Evolutionary conservation across 208 protist species (phyloP).

Genomic region (Leishmania braziliensis): DNA sequence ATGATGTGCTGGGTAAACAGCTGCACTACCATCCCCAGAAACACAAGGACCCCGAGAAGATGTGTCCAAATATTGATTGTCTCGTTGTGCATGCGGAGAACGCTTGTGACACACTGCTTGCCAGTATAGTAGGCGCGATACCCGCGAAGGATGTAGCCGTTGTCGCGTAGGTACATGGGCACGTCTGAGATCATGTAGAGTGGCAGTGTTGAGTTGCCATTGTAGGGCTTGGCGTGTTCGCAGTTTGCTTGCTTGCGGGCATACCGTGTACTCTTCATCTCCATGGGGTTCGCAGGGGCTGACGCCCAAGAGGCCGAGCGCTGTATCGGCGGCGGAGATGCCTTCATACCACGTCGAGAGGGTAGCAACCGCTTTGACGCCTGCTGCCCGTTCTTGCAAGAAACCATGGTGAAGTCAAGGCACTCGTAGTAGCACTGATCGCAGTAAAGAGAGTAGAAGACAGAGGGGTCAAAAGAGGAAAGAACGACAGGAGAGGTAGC

Average conservation of each 20-base stretch:
- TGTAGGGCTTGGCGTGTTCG: slow-evolving; percentile 25
- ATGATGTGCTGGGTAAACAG: slow-evolving; percentile 45
- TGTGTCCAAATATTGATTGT: slow-evolving; percentile 89
- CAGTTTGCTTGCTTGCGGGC: slow-evolving; percentile 11
- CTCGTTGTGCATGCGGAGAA: slow-evolving; percentile 86
- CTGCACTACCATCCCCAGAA: slow-evolving; percentile 44
- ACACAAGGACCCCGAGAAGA: slow-evolving; percentile 66
- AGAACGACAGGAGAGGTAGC: background rate
- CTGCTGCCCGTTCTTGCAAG: background rate
- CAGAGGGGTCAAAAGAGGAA: background rate
- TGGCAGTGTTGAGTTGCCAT: slow-evolving; percentile 34
- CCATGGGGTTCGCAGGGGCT: background rate
- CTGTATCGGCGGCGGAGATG: background rate
- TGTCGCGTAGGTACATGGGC: slow-evolving; percentile 47
- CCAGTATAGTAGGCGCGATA: slow-evolving; percentile 80
- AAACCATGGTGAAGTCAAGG: background rate
- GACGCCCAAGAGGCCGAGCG: background rate
- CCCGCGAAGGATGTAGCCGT: slow-evolving; percentile 52
- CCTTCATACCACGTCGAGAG: background rate
- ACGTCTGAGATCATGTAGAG: slow-evolving; percentile 52
- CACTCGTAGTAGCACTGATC: background rate
- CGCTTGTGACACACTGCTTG: slow-evolving; percentile 51
- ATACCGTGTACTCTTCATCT: background rate
- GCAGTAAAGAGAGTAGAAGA: background rate
- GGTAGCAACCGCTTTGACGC: background rate